Evolutionary conservation across 352 stramenopile species (phyloP).

Genomic region (Globisporangium cederbergense): DNA sequence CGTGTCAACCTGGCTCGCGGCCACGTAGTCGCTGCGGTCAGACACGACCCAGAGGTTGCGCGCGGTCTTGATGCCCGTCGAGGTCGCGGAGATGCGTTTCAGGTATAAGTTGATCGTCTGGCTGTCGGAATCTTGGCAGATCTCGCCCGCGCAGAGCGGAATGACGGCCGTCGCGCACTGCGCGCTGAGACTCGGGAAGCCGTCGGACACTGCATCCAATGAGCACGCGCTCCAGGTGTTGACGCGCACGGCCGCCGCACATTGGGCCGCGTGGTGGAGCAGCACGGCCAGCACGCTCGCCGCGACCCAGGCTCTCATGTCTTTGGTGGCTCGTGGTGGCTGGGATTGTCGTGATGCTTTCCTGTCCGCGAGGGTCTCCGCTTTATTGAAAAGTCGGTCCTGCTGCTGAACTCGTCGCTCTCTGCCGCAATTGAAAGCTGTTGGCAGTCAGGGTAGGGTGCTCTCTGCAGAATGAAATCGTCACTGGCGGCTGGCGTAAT

Average conservation of each 20-base stretch:
- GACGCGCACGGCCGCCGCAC: slow-evolving; percentile 11
- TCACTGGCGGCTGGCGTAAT: neutral
- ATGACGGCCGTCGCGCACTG: slow-evolving; percentile 38
- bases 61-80: slow-evolving; percentile 4
- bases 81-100: slow-evolving; percentile 44
- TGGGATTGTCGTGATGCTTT: no score
- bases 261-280: neutral
- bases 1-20: slow-evolving; percentile 22
- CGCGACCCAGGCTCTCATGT: slow-evolving; percentile 1
- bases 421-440: neutral
- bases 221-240: slow-evolving; percentile 33
- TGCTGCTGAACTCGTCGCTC: neutral
- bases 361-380: neutral
- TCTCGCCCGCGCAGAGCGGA: slow-evolving; percentile 41
- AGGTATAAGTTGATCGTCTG: slow-evolving; percentile 49
- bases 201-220: slow-evolving; percentile 25
- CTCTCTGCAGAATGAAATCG: neutral
- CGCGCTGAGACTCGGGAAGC: slow-evolving; percentile 24
- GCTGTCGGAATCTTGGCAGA: slow-evolving; percentile 39
- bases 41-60: slow-evolving; percentile 40
- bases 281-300: neutral
- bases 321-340: neutral
- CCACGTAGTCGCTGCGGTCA: slow-evolving; percentile 26
- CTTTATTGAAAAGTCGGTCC: neutral
- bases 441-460: neutral